These are phyloP conservation scores for Camillea tinctor DNA, from an alignment of 2,329 filamentous ascomycete species.

Conservation along the genomic window DNA sequence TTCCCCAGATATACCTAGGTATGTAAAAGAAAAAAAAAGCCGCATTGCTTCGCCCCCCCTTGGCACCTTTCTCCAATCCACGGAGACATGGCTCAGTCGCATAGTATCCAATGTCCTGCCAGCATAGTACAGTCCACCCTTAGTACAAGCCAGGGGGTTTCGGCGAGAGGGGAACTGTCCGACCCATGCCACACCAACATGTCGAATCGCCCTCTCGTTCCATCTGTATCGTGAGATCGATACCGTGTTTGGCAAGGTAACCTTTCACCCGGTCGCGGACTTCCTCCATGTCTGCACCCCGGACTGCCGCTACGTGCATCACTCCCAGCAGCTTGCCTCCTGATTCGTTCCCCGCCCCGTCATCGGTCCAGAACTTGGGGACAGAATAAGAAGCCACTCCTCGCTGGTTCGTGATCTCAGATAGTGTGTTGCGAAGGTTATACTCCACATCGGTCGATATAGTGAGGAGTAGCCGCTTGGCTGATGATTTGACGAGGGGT, in stretches of 20 bases:
- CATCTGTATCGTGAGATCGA: conserved; percentile 84
- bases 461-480: conserved; percentile 77
- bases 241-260: conserved; percentile 68
- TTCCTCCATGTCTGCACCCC: conserved; percentile 74
- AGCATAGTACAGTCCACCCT: neutral
- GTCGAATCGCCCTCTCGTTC: conserved; percentile 75
- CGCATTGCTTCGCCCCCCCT: neutral
- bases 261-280: conserved; percentile 73
- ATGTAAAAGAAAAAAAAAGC: neutral
- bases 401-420: conserved; percentile 76
- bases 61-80: neutral
- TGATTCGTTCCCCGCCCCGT: conserved; percentile 48
- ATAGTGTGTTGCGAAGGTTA: conserved; percentile 78
- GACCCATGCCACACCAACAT: conserved; percentile 58
- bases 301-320: conserved; percentile 79
- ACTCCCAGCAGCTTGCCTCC: conserved; percentile 69
- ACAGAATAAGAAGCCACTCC: conserved; percentile 85
- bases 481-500: conserved; percentile 82
- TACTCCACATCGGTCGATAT: conserved; percentile 86
- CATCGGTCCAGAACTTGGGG: conserved; percentile 91
- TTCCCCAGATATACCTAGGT: too few relatives aligned
- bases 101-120: neutral
- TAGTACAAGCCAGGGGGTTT: conserved; percentile 29
- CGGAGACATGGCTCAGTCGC: neutral
- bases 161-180: conserved; percentile 32